Conservation (phyloP, 2,329 filamentous ascomycete species). For the Penicillium sp. region DNA sequence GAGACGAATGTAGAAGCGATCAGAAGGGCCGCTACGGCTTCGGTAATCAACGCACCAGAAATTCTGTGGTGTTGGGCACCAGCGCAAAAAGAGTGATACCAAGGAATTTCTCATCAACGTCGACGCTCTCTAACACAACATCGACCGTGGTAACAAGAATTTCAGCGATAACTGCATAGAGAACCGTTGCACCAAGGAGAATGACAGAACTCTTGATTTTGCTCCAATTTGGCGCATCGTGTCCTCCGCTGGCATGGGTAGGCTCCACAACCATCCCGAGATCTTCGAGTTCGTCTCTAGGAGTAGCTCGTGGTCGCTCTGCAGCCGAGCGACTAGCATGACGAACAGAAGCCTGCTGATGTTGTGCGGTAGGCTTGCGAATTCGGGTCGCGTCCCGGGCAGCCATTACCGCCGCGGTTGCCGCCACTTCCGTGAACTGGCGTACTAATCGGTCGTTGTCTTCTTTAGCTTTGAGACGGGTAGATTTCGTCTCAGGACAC, state of each 20-base stretch:
- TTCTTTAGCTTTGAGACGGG: constrained; percentile 69
- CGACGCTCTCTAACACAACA: constrained; percentile 83
- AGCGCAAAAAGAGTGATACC: constrained; percentile 95
- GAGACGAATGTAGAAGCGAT: neutral
- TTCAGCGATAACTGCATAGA: constrained; percentile 96
- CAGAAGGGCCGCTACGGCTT: neutral
- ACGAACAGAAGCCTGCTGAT: constrained; percentile 27
- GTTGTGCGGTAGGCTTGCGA: constrained; percentile 48
- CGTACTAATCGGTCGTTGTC: constrained; percentile 78
- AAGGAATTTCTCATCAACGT: constrained; percentile 95
- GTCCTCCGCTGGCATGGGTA: constrained; percentile 61
- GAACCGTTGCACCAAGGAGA: constrained; percentile 77
- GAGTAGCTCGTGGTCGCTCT: constrained; percentile 32
- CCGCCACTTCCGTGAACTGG: constrained; percentile 89
- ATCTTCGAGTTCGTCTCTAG: constrained; percentile 48
- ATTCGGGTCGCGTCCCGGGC: constrained; percentile 67
- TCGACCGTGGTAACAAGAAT: constrained; percentile 97
- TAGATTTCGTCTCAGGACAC: constrained; percentile 21
- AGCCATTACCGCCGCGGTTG: constrained; percentile 82
- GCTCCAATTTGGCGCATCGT: constrained; percentile 99
- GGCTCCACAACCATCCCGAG: constrained; percentile 37
- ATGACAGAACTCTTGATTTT: constrained; percentile 86
- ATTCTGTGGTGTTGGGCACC: constrained; percentile 97
- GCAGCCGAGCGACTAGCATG: constrained; percentile 38
- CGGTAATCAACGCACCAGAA: constrained; percentile 63